phyloP scores from a whole-genome alignment of 805 yeast genomes.

The Candida cerambycidarum region DNA sequence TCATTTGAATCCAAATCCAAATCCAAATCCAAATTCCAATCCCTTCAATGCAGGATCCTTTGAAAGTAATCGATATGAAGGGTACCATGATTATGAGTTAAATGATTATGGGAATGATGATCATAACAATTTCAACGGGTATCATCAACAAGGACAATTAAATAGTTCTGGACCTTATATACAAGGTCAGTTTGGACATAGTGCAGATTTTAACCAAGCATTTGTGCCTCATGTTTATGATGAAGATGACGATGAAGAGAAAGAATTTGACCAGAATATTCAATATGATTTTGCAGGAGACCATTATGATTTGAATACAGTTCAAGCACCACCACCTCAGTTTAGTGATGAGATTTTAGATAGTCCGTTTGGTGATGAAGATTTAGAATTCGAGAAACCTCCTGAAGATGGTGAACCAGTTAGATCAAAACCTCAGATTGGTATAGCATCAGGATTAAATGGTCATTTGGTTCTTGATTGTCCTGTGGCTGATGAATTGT shows the following conservation, averaged over 20 bases:
- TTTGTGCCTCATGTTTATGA: constrained; percentile 45
- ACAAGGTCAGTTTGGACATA: constrained; percentile 2
- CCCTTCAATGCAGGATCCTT: constrained; percentile 14
- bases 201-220: constrained; percentile 30
- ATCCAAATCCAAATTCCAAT: constrained; percentile 19
- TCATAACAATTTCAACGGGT: constrained; percentile 8
- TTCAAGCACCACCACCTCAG: constrained; percentile 18
- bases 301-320: constrained; percentile 38
- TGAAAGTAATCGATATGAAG: constrained; percentile 12
- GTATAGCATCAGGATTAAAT: constrained; percentile 36
- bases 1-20: constrained; percentile 15
- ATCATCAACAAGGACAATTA: background rate
- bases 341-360: constrained; percentile 13
- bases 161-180: background rate
- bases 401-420: constrained; percentile 36
- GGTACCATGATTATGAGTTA: constrained; percentile 15
- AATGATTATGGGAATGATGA: constrained; percentile 22
- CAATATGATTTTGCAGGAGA: constrained; percentile 43
- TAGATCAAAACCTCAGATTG: constrained; percentile 33
- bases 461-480: constrained; percentile 49
- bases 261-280: constrained; percentile 38
- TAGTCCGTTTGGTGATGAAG: constrained; percentile 32
- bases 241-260: constrained; percentile 39
- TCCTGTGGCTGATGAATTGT: constrained; percentile 46
- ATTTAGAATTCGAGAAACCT: constrained; percentile 24